Evolutionary conservation across 495 filamentous ascomycete genomes (phyloP).

Genomic region (Penicillium bialowiezense): DNA sequence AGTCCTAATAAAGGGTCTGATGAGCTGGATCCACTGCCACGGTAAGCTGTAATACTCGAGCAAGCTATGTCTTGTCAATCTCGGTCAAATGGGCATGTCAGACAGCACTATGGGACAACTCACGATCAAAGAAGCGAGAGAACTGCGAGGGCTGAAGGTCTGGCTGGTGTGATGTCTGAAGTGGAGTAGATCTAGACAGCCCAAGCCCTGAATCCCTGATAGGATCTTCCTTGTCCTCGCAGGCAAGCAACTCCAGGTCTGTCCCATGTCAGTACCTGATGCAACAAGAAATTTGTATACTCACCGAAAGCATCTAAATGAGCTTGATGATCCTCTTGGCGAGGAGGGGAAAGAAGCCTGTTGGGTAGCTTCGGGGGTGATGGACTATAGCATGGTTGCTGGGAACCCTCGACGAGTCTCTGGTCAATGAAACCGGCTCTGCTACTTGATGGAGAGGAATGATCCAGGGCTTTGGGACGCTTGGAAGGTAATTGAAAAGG

Average conservation of each 20-base stretch:
- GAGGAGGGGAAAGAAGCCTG: neutral
- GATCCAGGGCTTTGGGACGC: neutral
- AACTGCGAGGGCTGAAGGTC: slow-evolving; percentile 8
- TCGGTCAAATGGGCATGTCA: neutral
- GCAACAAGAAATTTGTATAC: neutral
- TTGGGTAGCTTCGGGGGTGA: neutral
- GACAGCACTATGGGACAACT: slow-evolving; percentile 4
- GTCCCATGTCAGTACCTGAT: neutral
- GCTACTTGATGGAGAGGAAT: slow-evolving; percentile 8
- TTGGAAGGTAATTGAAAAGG: slow-evolving; percentile 8
- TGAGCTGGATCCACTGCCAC: slow-evolving; percentile 25
- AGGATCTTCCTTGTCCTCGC: slow-evolving; percentile 13
- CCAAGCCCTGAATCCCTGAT: neutral
- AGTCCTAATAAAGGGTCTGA: slow-evolving; percentile 20
- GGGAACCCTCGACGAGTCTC: slow-evolving; percentile 27
- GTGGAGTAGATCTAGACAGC: neutral
- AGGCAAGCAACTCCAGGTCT: slow-evolving; percentile 44
- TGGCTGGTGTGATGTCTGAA: neutral
- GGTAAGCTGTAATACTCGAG: slow-evolving; percentile 22
- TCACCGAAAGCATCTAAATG: slow-evolving; percentile 53
- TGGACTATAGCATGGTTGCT: slow-evolving; percentile 8
- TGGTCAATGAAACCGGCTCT: slow-evolving; percentile 21
- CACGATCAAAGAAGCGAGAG: slow-evolving; percentile 34
- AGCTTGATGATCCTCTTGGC: slow-evolving; percentile 18
- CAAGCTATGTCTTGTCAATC: slow-evolving; percentile 18